These are phyloP conservation scores for Agrocybe pediades DNA, from an alignment of 768 basidiomycete species.

Conservation along the genomic window DNA sequence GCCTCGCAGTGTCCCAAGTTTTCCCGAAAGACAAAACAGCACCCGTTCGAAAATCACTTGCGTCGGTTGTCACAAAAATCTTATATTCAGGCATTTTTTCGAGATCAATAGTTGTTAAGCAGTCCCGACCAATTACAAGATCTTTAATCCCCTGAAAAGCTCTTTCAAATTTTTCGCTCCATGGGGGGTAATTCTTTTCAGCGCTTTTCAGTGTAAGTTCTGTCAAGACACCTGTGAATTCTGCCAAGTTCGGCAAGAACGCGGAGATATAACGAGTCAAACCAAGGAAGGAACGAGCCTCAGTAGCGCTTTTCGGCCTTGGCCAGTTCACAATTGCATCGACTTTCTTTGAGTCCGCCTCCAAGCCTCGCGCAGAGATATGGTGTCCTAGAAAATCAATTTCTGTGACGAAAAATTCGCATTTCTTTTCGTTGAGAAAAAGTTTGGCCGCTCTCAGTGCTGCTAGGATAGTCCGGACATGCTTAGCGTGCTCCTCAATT, in stretches of 20 bases:
- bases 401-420: conserved; percentile 11
- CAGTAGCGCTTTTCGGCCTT: conserved; percentile 3
- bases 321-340: conserved; percentile 30
- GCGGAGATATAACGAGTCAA: conserved; percentile 13
- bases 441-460: conserved; percentile 7
- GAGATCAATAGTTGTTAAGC: conserved; percentile 6
- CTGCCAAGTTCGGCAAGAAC: conserved; percentile 14
- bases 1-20: conserved; percentile 32
- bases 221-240: not conserved
- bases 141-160: conserved; percentile 10
- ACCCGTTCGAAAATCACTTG: conserved; percentile 28
- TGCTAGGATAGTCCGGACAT: conserved; percentile 26
- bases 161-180: not conserved
- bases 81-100: conserved; percentile 22
- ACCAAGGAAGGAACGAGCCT: conserved; percentile 18
- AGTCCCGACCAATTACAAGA: conserved; percentile 4
- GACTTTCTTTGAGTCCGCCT: conserved; percentile 19
- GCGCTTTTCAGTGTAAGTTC: conserved; percentile 3
- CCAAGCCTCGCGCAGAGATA: conserved; percentile 36
- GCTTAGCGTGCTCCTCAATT: conserved; percentile 30
- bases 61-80: conserved; percentile 36
- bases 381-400: conserved; percentile 35
- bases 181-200: conserved; percentile 9
- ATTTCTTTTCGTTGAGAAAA: conserved; percentile 1
- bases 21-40: conserved; percentile 31